These are phyloP conservation scores for Didymella glomerata DNA, from an alignment of 2,329 filamentous ascomycete species.

Conservation along the genomic window DNA sequence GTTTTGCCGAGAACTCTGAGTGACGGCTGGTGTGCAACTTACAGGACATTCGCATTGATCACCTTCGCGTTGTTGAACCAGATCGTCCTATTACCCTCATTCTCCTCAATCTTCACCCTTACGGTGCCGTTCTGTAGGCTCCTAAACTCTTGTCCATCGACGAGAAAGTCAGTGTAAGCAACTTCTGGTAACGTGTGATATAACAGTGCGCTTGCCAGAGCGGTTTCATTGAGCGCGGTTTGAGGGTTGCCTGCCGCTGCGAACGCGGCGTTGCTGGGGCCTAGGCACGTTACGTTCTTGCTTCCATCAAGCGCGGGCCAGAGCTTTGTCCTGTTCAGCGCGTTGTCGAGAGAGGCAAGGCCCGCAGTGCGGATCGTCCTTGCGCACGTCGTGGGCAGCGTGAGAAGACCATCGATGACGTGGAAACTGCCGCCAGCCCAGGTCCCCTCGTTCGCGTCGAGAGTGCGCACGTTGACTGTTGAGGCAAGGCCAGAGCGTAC, in stretches of 20 bases:
- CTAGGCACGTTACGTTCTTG: slow-evolving; percentile 33
- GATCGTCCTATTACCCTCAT: slow-evolving; percentile 19
- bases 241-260: slow-evolving; percentile 26
- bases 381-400: slow-evolving; percentile 25
- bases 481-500: slow-evolving; percentile 31
- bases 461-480: slow-evolving; percentile 23
- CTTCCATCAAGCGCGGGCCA: slow-evolving; percentile 29
- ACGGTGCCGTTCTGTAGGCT: slow-evolving; percentile 31
- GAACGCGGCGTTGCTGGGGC: slow-evolving; percentile 30
- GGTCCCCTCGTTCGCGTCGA: slow-evolving; percentile 20
- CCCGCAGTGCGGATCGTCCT: slow-evolving; percentile 27
- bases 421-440: slow-evolving; percentile 36
- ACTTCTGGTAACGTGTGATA: slow-evolving; percentile 32
- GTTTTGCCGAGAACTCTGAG: background rate
- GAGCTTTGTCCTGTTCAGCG: slow-evolving; percentile 27
- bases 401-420: slow-evolving; percentile 31
- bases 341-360: slow-evolving; percentile 27
- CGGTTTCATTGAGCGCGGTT: slow-evolving; percentile 16
- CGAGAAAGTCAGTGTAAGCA: slow-evolving; percentile 31
- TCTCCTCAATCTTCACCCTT: slow-evolving; percentile 28
- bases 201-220: slow-evolving; percentile 21
- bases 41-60: slow-evolving; percentile 36
- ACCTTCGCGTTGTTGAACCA: slow-evolving; percentile 39
- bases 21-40: slow-evolving; percentile 6
- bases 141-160: slow-evolving; percentile 30